These are phyloP conservation scores for Saccharum spontaneum DNA, from an alignment of 176 grass and related monocot genomes.

Conservation along the genomic window DNA sequence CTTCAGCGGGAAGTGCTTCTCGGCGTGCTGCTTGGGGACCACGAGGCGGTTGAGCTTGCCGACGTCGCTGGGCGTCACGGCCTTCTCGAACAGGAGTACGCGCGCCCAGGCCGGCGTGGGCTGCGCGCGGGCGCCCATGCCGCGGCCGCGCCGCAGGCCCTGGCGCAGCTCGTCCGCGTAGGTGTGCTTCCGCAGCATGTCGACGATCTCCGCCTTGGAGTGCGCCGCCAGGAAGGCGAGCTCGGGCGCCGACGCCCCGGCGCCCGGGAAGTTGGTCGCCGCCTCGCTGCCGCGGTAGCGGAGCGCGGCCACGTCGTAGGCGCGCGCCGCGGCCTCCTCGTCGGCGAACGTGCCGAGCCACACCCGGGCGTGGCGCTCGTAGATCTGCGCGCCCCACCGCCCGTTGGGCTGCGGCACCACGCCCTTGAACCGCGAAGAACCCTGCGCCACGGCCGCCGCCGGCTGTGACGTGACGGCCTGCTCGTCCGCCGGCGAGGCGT, in stretches of 20 bases:
- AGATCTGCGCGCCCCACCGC: slow-evolving; percentile 97
- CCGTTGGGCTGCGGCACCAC: slow-evolving; percentile 99
- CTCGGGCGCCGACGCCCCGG: slow-evolving; percentile 36
- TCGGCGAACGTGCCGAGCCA: slow-evolving; percentile 95
- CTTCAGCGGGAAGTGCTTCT: slow-evolving; percentile 82
- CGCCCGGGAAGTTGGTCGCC: slow-evolving; percentile 57
- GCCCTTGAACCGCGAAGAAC: slow-evolving; percentile 85
- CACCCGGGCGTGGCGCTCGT: slow-evolving; percentile 88
- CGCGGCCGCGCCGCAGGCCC: slow-evolving; percentile 46
- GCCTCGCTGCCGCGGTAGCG: slow-evolving; percentile 84
- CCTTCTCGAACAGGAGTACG: slow-evolving; percentile 77
- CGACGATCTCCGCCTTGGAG: slow-evolving; percentile 87
- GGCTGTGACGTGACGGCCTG: slow-evolving; percentile 38
- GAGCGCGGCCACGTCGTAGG: slow-evolving; percentile 89
- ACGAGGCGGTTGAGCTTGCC: slow-evolving; percentile 96
- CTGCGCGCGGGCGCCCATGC: slow-evolving; percentile 40
- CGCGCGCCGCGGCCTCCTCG: slow-evolving; percentile 55
- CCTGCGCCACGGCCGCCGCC: slow-evolving; percentile 12
- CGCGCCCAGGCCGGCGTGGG: slow-evolving; percentile 52
- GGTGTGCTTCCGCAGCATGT: slow-evolving; percentile 97
- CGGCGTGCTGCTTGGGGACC: slow-evolving; percentile 96
- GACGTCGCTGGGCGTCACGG: slow-evolving; percentile 90
- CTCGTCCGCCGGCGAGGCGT: not conserved
- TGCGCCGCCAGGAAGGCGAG: slow-evolving; percentile 65
- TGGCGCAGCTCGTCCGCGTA: slow-evolving; percentile 86